Evolutionary conservation across 768 basidiomycete species (phyloP), one percentile per base, ranked within the genome.

Genomic region (Pulveroboletus frians): DNA sequence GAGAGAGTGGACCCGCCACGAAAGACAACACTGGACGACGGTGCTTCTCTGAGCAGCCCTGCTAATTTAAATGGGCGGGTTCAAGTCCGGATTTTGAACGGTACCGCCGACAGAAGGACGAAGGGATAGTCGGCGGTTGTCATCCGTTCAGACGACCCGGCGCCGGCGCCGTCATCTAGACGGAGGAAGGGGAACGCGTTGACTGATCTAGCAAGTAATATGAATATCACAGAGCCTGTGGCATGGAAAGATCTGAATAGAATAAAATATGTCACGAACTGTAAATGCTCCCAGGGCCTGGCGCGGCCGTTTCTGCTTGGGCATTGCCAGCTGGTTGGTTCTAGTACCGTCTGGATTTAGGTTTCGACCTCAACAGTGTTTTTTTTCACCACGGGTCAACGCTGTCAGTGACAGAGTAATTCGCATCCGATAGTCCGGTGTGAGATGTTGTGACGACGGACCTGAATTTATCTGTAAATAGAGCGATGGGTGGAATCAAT

Each of bases 391-490:
- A 32, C 31, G 31, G 14, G 6, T 6, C 13, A 32, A 14, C 5
- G 31, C 23, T 26, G 23, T 26, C 23, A 26, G 23, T 26, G 23
- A 4, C 23, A 15, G 3, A 13, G 14, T 32, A 32, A 32, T 32
- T 32, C 31, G 31, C 31, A 14, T 32, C 31, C 31, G 31, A 15
- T 15, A 32, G 31, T 32, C 31, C 31, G 31, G 14, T 14, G 39
- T 34, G 46, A 45, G 31, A 40, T 54, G 32, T 23, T 43, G 46
- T 43, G 39, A 47, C 39, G n/a, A 44, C 9, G 51, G 47, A 32
- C 64, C 63, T 65, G 54, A 65, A 65, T 65, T 47, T 66, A 51
- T 26, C 64, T 57, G 27, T 44, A 50, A 57, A 52, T 55, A 21
- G 15, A 50, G 47, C 46, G 52, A 58, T 41, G n/a, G 36, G 35